Percentiles rank a stretch among this genome's conserved stretches.
Conservation (phyloP, 139 green algal genomes). For the Desmodesmus armatus region DNA sequence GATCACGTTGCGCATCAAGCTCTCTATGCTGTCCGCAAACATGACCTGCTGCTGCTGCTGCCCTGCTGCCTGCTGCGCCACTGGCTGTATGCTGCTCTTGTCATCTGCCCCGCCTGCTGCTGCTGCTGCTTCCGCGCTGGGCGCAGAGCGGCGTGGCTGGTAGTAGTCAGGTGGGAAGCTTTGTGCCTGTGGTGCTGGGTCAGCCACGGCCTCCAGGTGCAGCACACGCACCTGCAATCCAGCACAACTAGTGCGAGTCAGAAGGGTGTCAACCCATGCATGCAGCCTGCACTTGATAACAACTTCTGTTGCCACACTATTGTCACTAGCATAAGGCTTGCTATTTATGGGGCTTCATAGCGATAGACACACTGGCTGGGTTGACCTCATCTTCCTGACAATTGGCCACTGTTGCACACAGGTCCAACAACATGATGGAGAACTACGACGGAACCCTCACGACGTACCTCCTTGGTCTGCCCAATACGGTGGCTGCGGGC, state of each 20-base stretch:
- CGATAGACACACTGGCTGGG: not conserved
- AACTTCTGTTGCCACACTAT: no score
- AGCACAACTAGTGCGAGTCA: not conserved
- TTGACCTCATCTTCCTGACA: not conserved
- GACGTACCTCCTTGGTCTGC: constrained; percentile 89
- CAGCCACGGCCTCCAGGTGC: constrained; percentile 91
- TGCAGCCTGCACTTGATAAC: not conserved
- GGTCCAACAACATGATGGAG: not conserved
- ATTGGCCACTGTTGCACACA: not conserved
- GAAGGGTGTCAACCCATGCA: not conserved
- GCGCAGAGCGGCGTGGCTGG: constrained; percentile 4
- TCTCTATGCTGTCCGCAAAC: constrained; percentile 95
- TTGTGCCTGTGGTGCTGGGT: constrained; percentile 66
- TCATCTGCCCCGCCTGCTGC: constrained; percentile 8
- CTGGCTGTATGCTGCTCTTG: not conserved
- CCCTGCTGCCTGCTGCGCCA: not conserved
- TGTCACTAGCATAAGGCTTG: no score
- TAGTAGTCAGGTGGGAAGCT: constrained; percentile 29
- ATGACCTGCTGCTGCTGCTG: constrained; percentile 11
- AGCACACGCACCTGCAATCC: constrained; percentile 80
- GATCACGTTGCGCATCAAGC: constrained; percentile 95
- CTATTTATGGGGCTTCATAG: no score
- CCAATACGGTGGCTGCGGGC: constrained; percentile 95
- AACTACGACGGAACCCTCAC: not conserved
- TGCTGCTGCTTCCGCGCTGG: constrained; percentile 20